Percentiles rank a stretch among this genome's conserved stretches.
These are phyloP conservation scores for Coemansia sp. DNA, from an alignment of 192 early-diverging fungal genomes.

Conservation along the genomic window DNA sequence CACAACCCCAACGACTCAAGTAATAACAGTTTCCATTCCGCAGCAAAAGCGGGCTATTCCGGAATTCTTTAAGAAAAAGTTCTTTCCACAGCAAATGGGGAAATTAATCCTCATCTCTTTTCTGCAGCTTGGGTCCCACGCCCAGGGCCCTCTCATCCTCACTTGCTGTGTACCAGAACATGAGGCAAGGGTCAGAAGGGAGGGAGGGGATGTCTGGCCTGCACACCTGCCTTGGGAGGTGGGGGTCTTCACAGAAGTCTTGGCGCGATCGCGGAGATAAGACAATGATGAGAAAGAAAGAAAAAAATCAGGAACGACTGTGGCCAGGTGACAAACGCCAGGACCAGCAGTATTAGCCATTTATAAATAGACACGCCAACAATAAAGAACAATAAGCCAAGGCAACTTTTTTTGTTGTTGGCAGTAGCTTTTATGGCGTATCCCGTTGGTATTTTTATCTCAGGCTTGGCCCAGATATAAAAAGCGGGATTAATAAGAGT, in stretches of 20 bases:
- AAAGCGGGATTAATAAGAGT: neutral
- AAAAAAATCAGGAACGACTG: neutral
- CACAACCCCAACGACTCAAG: neutral
- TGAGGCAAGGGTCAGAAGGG: neutral
- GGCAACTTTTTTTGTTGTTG: neutral
- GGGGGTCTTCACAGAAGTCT: constrained; percentile 7
- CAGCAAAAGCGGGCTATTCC: neutral
- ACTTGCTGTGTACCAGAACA: neutral
- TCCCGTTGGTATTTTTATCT: neutral
- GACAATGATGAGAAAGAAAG: neutral
- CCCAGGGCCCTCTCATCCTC: neutral
- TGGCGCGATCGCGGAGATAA: neutral
- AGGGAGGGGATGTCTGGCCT: neutral
- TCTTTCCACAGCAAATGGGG: constrained; percentile 1
- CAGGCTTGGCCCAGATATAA: neutral
- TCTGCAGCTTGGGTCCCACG: neutral
- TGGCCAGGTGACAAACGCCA: constrained; percentile 4
- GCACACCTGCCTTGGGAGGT: neutral
- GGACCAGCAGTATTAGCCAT: constrained; percentile 4
- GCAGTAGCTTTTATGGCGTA: constrained; percentile 3
- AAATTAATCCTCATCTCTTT: constrained; percentile 12
- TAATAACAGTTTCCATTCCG: constrained; percentile 1
- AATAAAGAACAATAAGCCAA: neutral
- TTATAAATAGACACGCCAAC: constrained; percentile 7
- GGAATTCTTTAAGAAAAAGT: neutral